Conservation (phyloP, 2,329 filamentous ascomycete genomes). For the Xylaria sp. region DNA sequence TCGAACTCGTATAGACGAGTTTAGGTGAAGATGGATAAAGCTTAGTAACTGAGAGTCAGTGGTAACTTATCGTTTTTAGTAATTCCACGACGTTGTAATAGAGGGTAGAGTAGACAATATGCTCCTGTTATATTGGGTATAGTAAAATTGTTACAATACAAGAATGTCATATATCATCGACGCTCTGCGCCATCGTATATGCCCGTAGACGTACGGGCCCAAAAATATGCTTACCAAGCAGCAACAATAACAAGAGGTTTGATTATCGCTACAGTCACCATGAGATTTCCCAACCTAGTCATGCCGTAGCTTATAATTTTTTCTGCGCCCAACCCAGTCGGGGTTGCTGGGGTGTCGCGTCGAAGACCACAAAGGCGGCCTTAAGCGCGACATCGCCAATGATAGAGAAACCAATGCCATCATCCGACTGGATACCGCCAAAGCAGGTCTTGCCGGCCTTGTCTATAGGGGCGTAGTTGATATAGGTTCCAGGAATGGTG, state of each 20-base stretch:
- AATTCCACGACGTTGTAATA: background rate
- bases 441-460: conserved; percentile 57
- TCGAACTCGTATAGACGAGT: too few relatives aligned
- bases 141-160: background rate
- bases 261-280: background rate
- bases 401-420: conserved; percentile 55
- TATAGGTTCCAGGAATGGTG: conserved; percentile 54
- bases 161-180: conserved; percentile 10
- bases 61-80: too few relatives aligned
- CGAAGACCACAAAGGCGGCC: conserved; percentile 67
- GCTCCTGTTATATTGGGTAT: background rate
- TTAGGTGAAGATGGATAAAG: too few relatives aligned
- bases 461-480: conserved; percentile 56
- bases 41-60: too few relatives aligned
- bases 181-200: background rate
- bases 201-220: background rate
- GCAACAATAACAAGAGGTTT: background rate
- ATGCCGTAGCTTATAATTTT: conserved; percentile 8
- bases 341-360: conserved; percentile 45
- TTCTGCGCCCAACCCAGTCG: conserved; percentile 52
- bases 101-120: background rate
- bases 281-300: background rate
- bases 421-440: conserved; percentile 65
- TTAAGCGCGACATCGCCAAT: conserved; percentile 72
- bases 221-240: background rate